Base-by-base conservation (phyloP, 768 basidiomycete species). In the Hygrophoropsis aurantiaca region DNA sequence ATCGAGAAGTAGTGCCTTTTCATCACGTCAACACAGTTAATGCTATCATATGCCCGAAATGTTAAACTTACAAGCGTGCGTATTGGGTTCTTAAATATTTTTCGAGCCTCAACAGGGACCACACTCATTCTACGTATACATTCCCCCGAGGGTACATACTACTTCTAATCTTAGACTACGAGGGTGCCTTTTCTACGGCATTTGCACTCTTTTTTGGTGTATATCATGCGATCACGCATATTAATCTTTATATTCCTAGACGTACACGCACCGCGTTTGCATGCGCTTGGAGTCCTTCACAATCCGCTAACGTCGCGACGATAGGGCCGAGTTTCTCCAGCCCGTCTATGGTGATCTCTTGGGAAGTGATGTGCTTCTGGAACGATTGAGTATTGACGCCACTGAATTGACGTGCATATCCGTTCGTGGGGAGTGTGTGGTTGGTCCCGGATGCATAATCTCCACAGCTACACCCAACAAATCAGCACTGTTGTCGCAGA, bases 371-470 rank as follows among this genome's bases (percentile, higher is more conserved):
- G 65, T 98, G 89, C 68, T 99, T 99, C 64, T 97, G 94, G 87
- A 98, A 99, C 2, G 93, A 94, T 8, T 81, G 74, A 1, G 95
- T 97, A 72, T 95, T 97, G 56, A 99, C 97, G 4, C 97, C 97
- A 56, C 94, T 97, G 74, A 94, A 99, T 64, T 98, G 97, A 41
- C 92, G 84, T 19, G 97, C 97, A 65, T 94, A 99, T 19, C 95
- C 94, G 52, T 92, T 93, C 9, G 91, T 97, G 30, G 95, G 95
- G 19, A 99, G 75, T 0, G 95, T 98, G 73, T 99, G 97, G 67
- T 99, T 99, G 7, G 97, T 98, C 16, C 97, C 97, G 0, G 95
- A 98, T 5, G 95, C 95, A 58, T 98, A 99, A 67, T 99, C 97
- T 24, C 97, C 97, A 66, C 93, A 97, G 56, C 95, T 97, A 56